Evolutionary conservation across 2,329 filamentous ascomycete species (phyloP).

Genomic region (Aspergillus fructus): DNA sequence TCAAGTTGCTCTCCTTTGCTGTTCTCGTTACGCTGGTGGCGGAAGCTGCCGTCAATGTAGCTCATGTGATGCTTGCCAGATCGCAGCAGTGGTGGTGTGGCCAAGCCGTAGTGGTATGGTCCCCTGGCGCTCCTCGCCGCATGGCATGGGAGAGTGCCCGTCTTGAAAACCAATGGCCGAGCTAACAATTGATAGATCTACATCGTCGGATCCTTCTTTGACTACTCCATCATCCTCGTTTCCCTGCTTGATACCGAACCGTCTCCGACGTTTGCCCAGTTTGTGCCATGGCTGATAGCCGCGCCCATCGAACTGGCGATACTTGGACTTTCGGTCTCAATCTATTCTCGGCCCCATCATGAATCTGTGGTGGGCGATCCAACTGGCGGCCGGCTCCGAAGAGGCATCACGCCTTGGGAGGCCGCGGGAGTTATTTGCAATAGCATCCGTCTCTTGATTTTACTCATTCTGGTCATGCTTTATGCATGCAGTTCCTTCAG

Average conservation of each 20-base stretch:
- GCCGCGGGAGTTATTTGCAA: slow-evolving; percentile 53
- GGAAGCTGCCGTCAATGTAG: slow-evolving; percentile 70
- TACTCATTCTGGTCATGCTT: slow-evolving; percentile 61
- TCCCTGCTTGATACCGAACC: slow-evolving; percentile 81
- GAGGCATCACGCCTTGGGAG: slow-evolving; percentile 44
- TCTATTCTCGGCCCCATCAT: slow-evolving; percentile 68
- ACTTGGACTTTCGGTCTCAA: slow-evolving; percentile 64
- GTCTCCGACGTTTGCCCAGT: slow-evolving; percentile 76
- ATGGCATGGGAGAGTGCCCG: neutral
- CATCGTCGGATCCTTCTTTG: slow-evolving; percentile 78
- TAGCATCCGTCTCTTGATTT: slow-evolving; percentile 65
- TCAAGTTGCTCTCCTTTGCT: slow-evolving; percentile 71
- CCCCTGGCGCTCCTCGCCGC: neutral
- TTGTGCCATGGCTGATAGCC: slow-evolving; percentile 74
- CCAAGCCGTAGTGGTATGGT: slow-evolving; percentile 69
- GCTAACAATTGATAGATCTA: slow-evolving; percentile 64
- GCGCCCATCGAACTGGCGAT: slow-evolving; percentile 72
- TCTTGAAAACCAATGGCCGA: neutral
- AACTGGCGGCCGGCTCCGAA: slow-evolving; percentile 41
- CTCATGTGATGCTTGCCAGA: slow-evolving; percentile 68
- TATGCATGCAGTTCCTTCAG: slow-evolving; percentile 54
- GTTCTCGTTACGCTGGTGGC: slow-evolving; percentile 73
- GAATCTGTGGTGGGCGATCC: slow-evolving; percentile 57
- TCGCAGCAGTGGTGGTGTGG: slow-evolving; percentile 78
- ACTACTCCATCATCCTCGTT: slow-evolving; percentile 81